A percentile compares a stretch with the other conserved stretches of the same genome.
Evolutionary conservation across 768 basidiomycete species (phyloP).

Genomic region (Amanita inopinata): DNA sequence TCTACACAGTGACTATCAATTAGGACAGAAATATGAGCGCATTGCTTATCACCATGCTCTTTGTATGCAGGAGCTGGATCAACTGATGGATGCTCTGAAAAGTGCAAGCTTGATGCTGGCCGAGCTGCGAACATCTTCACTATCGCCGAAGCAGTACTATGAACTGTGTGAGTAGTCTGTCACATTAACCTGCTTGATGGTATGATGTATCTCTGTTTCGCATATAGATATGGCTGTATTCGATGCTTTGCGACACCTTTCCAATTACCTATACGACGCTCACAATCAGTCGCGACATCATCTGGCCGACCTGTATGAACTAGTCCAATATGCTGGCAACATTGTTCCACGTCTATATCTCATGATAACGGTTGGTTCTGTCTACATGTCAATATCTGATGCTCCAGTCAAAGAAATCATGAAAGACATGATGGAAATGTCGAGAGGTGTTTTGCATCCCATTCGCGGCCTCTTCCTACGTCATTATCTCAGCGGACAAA

Average conservation of each 20-base stretch:
- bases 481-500: slow-evolving; percentile 96
- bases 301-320: slow-evolving; percentile 95
- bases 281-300: slow-evolving; percentile 89
- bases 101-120: slow-evolving; percentile 96
- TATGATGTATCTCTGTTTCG: not conserved
- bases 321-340: slow-evolving; percentile 98
- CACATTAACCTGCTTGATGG: not conserved
- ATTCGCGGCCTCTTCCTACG: slow-evolving; percentile 91
- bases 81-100: slow-evolving; percentile 98
- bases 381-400: slow-evolving; percentile 97
- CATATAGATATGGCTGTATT: slow-evolving; percentile 92
- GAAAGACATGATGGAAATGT: slow-evolving; percentile 99
- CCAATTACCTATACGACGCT: slow-evolving; percentile 94
- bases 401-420: slow-evolving; percentile 98
- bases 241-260: slow-evolving; percentile 89
- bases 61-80: slow-evolving; percentile 72
- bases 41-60: slow-evolving; percentile 3
- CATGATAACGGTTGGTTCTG: slow-evolving; percentile 99
- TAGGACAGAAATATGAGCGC: slow-evolving; percentile 9
- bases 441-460: slow-evolving; percentile 93
- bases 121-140: slow-evolving; percentile 85
- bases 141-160: slow-evolving; percentile 97
- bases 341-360: slow-evolving; percentile 91
- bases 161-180: slow-evolving; percentile 68
- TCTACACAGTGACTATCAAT: slow-evolving; percentile 15